phyloP scores from a whole-genome alignment of 2,329 filamentous ascomycete species.

The Arachnomyces sp. region DNA sequence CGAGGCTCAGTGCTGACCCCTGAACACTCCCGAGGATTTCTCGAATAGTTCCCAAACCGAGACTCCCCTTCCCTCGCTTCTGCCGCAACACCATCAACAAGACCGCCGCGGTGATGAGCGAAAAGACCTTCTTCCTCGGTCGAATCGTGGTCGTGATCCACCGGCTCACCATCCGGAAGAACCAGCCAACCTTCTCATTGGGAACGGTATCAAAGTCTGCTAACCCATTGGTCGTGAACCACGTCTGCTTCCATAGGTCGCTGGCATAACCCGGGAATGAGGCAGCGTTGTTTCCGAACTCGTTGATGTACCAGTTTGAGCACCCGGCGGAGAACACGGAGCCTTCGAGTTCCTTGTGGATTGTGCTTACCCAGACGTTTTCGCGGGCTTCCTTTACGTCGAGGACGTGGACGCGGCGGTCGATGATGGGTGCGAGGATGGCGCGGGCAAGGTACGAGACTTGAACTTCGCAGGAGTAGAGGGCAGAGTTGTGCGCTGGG shows the following conservation, averaged over 20 bases:
- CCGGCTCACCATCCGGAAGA: neutral
- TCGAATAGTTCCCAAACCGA: too few relatives aligned
- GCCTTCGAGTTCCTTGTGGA: constrained; percentile 24
- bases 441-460: constrained; percentile 23
- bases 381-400: constrained; percentile 30
- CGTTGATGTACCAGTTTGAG: constrained; percentile 38
- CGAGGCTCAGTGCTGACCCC: too few relatives aligned
- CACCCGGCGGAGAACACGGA: constrained; percentile 33
- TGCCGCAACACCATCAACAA: neutral
- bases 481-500: constrained; percentile 24
- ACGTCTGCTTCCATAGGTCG: constrained; percentile 3
- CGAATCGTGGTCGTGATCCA: neutral
- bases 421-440: constrained; percentile 26
- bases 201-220: constrained; percentile 2
- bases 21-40: too few relatives aligned
- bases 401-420: constrained; percentile 23
- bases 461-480: constrained; percentile 25
- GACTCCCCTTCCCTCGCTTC: too few relatives aligned
- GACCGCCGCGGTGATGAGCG: neutral
- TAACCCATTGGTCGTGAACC: neutral
- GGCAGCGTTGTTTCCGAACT: constrained; percentile 31
- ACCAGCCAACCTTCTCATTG: constrained; percentile 1
- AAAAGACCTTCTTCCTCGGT: constrained; percentile 3
- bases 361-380: constrained; percentile 20
- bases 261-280: constrained; percentile 27